Base-by-base conservation (phyloP, 208 protist genomes). In the Acanthamoeba castellanii region DNA sequence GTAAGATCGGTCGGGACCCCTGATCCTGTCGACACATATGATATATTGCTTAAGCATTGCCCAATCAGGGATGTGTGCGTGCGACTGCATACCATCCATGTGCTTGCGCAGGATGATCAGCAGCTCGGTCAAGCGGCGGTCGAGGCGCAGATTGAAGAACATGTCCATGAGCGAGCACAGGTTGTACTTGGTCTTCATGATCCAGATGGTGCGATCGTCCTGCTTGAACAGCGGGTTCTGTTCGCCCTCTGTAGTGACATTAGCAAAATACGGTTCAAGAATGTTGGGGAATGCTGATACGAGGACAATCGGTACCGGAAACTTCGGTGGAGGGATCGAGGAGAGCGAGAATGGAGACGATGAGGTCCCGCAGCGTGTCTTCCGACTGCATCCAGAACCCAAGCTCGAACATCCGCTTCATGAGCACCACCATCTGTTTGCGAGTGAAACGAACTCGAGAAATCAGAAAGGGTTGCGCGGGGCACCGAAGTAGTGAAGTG, bases 111-210 rank as follows among this genome's bases (percentile, higher is more conserved):
- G 90, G 47, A 84, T 61, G 50, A 94, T n/a, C 22, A 94, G 70
- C 18, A 94, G n/a, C 47, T 94, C 68, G 27, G 90, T 84, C n/a
- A 94, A 66, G 6, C 90, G 64, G 61, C 32, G 30, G 50, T 94
- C 90, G 25, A 94, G 90, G 47, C 90, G 90, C 27, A 78, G 34
- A 42, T 94, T 66, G 70, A 78, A 84, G 90, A 94, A 78, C 90
- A 85, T 84, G 32, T 94, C 90, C 61, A 94, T 47, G 70, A 94
- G 93, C 50, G n/a, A 25, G 87, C 87, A 93, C 32, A 76, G 25
- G 47, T 93, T 78, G 37, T 76, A 52, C 87, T 93, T 93, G 87
- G 87, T 76, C 87, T 76, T 93, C 87, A 93, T 93, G 64, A 93
- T 76, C 52, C 64, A 93, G 27, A 93, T 93, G 20, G 87, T 76